A percentile compares a stretch with the other conserved stretches of the same genome.
Evolutionary conservation across 306 rosid species (phyloP).

Genomic region (Vicia sativa): DNA sequence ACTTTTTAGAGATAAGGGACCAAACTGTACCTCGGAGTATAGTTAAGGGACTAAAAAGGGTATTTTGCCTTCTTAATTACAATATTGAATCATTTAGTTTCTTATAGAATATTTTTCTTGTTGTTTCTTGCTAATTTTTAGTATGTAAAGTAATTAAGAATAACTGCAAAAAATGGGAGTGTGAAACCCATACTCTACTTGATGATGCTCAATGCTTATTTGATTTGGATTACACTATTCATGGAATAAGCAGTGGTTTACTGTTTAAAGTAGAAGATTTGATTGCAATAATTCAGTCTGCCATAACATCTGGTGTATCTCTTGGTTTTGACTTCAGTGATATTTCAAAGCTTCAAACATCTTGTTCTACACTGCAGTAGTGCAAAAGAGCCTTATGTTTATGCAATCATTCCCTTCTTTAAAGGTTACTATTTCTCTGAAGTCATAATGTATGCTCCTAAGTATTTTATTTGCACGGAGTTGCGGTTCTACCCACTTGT

Average conservation of each 20-base stretch:
- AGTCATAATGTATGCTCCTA: slow-evolving; percentile 13
- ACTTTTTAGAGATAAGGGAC: no score
- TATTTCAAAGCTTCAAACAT: slow-evolving; percentile 64
- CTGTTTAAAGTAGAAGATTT: slow-evolving; percentile 57
- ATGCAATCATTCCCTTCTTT: slow-evolving; percentile 62
- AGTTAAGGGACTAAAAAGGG: no score
- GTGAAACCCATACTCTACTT: slow-evolving; percentile 56
- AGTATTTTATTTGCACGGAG: slow-evolving; percentile 19
- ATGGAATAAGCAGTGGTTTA: slow-evolving; percentile 52
- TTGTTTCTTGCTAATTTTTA: no score
- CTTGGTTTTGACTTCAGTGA: slow-evolving; percentile 71
- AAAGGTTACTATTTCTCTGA: slow-evolving; percentile 58
- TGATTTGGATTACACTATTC: slow-evolving; percentile 42
- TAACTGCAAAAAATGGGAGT: slow-evolving; percentile 75
- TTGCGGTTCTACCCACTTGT: slow-evolving; percentile 4
- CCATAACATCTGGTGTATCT: slow-evolving; percentile 53
- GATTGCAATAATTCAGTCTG: slow-evolving; percentile 53
- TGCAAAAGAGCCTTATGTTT: slow-evolving; percentile 77
- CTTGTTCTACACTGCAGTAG: slow-evolving; percentile 71
- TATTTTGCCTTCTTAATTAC: no score
- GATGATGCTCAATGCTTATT: slow-evolving; percentile 56
- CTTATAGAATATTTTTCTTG: no score
- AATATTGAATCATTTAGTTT: no score
- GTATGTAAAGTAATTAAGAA: no score
- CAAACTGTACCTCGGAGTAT: no score